Percentiles rank a stretch among this genome's conserved stretches.
Conservation (phyloP, 2,329 filamentous ascomycete genomes). For the Aspergillus novofumigatus region DNA sequence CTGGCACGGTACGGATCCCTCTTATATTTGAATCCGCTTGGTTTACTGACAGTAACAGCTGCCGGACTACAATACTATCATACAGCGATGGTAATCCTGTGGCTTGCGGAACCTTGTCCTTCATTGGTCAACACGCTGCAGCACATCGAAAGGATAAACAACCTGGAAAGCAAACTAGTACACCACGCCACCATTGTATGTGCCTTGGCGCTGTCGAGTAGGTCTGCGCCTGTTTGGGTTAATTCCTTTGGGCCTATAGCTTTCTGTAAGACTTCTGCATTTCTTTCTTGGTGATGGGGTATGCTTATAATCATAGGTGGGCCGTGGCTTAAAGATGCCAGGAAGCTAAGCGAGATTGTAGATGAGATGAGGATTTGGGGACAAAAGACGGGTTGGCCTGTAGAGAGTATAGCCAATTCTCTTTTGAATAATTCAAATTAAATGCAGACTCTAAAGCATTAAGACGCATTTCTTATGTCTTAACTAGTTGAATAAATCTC, state of each 20-base stretch:
- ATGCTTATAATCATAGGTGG: slow-evolving; percentile 10
- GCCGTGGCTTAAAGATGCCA: slow-evolving; percentile 9
- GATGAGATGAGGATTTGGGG: slow-evolving; percentile 3
- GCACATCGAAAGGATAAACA: slow-evolving; percentile 5
- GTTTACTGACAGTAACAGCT: slow-evolving; percentile 24
- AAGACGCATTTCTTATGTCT: too few relatives aligned
- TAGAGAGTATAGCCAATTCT: not conserved
- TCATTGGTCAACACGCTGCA: slow-evolving; percentile 13
- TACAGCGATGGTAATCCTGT: slow-evolving; percentile 33
- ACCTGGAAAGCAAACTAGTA: slow-evolving; percentile 25
- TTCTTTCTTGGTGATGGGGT: not conserved
- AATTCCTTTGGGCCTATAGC: slow-evolving; percentile 49
- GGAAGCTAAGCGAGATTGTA: not conserved
- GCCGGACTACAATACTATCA: slow-evolving; percentile 44
- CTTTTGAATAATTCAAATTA: not conserved
- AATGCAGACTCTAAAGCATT: too few relatives aligned
- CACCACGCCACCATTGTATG: slow-evolving; percentile 38
- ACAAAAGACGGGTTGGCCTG: slow-evolving; percentile 6
- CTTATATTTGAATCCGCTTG: not conserved
- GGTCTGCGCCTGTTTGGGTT: slow-evolving; percentile 41
- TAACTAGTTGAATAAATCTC: too few relatives aligned
- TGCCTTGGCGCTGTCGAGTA: slow-evolving; percentile 45
- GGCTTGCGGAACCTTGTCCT: slow-evolving; percentile 10
- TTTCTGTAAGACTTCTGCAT: slow-evolving; percentile 36
- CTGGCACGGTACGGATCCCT: slow-evolving; percentile 39